phyloP scores from a whole-genome alignment of 768 basidiomycete species.

The Amylocystis lapponica region DNA sequence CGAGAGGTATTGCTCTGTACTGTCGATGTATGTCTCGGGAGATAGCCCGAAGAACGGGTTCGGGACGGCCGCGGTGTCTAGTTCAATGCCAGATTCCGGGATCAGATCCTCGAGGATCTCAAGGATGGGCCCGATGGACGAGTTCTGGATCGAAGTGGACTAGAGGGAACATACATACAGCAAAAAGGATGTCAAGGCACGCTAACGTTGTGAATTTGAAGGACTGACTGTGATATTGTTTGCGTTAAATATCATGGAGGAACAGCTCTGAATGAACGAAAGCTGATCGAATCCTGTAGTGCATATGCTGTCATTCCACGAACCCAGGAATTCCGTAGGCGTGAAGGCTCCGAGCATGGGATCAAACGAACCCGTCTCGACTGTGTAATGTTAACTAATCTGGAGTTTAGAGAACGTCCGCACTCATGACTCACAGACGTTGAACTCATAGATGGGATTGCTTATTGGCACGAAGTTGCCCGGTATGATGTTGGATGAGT shows the following conservation, averaged over 20 bases:
- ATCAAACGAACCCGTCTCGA: slow-evolving; percentile 72
- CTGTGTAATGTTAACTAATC: slow-evolving; percentile 24
- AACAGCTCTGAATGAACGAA: slow-evolving; percentile 70
- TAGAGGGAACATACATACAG: background rate
- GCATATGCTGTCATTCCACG: slow-evolving; percentile 55
- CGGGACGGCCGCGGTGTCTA: slow-evolving; percentile 12
- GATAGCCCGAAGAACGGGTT: slow-evolving; percentile 50
- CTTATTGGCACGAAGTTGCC: slow-evolving; percentile 47
- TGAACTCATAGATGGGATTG: slow-evolving; percentile 29
- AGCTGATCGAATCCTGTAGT: slow-evolving; percentile 71
- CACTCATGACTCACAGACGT: slow-evolving; percentile 9
- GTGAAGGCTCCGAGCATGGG: slow-evolving; percentile 66
- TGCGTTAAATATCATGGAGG: slow-evolving; percentile 65
- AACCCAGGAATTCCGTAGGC: slow-evolving; percentile 60
- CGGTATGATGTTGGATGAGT: slow-evolving; percentile 31
- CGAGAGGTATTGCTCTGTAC: slow-evolving; percentile 45
- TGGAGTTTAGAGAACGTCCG: background rate
- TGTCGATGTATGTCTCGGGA: slow-evolving; percentile 44
- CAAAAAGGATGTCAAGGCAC: background rate
- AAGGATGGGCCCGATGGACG: slow-evolving; percentile 37
- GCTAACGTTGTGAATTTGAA: too few species aligned
- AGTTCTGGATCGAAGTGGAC: background rate
- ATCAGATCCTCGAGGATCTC: slow-evolving; percentile 31
- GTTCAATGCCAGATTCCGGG: slow-evolving; percentile 5
- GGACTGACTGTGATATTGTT: slow-evolving; percentile 18